These are phyloP conservation scores for Lasiodiplodia gonubiensis DNA, from an alignment of 2,329 filamentous ascomycete genomes.

Conservation along the genomic window DNA sequence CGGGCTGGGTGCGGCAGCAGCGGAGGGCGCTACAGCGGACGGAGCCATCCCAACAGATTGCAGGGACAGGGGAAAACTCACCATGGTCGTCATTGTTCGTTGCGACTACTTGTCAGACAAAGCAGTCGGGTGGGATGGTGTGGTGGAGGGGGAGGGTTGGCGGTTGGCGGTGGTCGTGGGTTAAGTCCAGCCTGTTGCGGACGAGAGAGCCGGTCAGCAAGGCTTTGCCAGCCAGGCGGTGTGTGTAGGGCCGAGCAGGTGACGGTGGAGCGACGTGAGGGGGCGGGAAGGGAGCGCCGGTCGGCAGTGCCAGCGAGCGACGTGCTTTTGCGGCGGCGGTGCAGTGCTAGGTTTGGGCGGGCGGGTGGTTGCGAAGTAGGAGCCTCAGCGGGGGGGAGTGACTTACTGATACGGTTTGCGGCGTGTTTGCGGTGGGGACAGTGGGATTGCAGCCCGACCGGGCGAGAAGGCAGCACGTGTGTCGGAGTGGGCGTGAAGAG, in stretches of 20 bases:
- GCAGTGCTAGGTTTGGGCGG: constrained; percentile 13
- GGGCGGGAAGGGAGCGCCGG: constrained; percentile 28
- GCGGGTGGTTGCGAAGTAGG: constrained; percentile 30
- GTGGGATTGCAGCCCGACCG: constrained; percentile 28
- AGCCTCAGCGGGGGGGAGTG: constrained; percentile 32
- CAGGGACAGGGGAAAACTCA: constrained; percentile 50
- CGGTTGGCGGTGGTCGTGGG: constrained; percentile 35
- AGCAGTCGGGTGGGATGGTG: constrained; percentile 21
- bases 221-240: constrained; percentile 51
- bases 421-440: constrained; percentile 27
- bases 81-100: constrained; percentile 67
- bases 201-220: constrained; percentile 45
- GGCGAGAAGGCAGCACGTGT: constrained; percentile 9
- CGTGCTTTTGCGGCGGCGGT: constrained; percentile 30
- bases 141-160: constrained; percentile 33
- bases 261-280: constrained; percentile 31
- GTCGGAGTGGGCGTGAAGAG: constrained; percentile 6
- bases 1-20: constrained; percentile 25
- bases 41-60: constrained; percentile 34
- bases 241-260: constrained; percentile 46
- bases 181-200: constrained; percentile 46
- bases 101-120: constrained; percentile 27
- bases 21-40: neutral
- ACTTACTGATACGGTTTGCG: constrained; percentile 24
- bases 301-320: constrained; percentile 6